Evolutionary conservation across 345 rosid species (phyloP), one percentile per base, ranked within the genome.

Genomic region (Salix udensis): DNA sequence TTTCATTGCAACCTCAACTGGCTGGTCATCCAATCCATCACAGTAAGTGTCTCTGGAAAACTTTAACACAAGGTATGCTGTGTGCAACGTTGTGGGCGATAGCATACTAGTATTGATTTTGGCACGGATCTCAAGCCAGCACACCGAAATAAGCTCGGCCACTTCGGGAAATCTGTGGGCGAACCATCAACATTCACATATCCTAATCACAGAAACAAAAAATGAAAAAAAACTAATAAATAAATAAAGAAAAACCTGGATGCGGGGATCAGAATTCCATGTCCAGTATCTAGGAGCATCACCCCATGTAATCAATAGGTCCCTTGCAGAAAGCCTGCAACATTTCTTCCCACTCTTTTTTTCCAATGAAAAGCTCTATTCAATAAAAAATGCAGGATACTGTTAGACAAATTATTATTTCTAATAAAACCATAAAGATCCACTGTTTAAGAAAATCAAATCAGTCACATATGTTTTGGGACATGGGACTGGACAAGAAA

Each of bases 1-100:
- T 28, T 82, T 71, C 26, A 83, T 76, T 24, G 52, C 34, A 19
- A 64, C 83, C 19, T 77, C 71, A 9, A 70, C 65, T 8, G 81
- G 75, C 13, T 3, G 67, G 64, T 24, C 1, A 6, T 61, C 37
- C 10, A 87, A 79, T 24, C 84, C 85, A 65, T 44, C 0, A 44
- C 12, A 0, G 16, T 34, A 8, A 4, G 66, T 40, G 5, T 2
- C 4, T 0, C 19, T 14, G 0, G 5, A 15, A 7, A 34, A 6
- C 55, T 79, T 75, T 83, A 82, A 83, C 77, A 87, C 89, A 7
- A 84, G 72, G 78, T 68, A 78, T 2, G 77, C 86, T 6, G 68
- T 67, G 30, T 86, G 82, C 23, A 26, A 3, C 15, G 86, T 82
- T 2, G 64, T n/a, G 0, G 73, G 80, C 8, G 88, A 86, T 61